Evolutionary conservation across 1,284 basidiomycete genomes (phyloP).

Genomic region (Earliella scabrosa): DNA sequence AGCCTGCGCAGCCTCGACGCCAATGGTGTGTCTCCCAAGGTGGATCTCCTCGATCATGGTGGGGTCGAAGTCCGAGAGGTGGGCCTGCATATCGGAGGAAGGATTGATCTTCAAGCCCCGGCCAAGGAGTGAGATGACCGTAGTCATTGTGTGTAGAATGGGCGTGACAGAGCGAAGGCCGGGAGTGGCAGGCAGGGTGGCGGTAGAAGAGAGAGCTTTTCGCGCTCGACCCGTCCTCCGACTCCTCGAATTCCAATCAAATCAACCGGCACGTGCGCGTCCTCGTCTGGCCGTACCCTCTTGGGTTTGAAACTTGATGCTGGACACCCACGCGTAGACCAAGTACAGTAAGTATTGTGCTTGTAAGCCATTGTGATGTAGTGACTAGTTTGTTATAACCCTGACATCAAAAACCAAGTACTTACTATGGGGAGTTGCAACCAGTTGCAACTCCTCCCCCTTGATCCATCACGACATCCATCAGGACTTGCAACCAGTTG

Average conservation of each 20-base stretch:
- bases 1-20: slow-evolving; percentile 88
- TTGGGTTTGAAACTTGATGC: too few relatives aligned
- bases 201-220: slow-evolving; percentile 12
- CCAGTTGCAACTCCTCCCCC: too few relatives aligned
- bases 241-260: slow-evolving; percentile 11
- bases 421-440: too few relatives aligned
- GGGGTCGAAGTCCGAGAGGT: slow-evolving; percentile 72
- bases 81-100: slow-evolving; percentile 79
- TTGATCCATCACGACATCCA: too few relatives aligned
- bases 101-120: slow-evolving; percentile 85
- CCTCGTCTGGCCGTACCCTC: too few relatives aligned
- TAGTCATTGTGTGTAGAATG: slow-evolving; percentile 27
- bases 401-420: too few relatives aligned
- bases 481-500: too few relatives aligned
- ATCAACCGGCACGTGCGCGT: too few relatives aligned
- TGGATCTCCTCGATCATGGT: slow-evolving; percentile 85
- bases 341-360: too few relatives aligned
- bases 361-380: too few relatives aligned
- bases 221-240: slow-evolving; percentile 9
- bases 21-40: slow-evolving; percentile 94
- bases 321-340: too few relatives aligned
- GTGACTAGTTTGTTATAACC: too few relatives aligned
- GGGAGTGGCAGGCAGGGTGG: not conserved
- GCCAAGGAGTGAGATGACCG: slow-evolving; percentile 68
- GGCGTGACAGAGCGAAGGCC: not conserved